These are phyloP conservation scores for Fusarium heterosporum DNA, from an alignment of 2,329 filamentous ascomycete genomes.

Conservation along the genomic window DNA sequence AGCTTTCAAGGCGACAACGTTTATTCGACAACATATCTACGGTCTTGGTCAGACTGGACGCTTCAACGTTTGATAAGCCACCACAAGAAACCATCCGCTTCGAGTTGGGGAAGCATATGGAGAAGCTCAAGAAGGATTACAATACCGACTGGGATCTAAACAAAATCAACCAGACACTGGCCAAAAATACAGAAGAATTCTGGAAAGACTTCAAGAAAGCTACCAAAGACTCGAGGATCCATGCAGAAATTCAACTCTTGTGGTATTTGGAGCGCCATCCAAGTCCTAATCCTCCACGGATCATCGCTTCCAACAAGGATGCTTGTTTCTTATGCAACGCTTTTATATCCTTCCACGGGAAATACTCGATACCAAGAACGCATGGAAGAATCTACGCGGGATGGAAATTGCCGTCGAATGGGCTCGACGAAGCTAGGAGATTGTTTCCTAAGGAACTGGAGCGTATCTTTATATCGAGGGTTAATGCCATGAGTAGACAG, in stretches of 20 bases:
- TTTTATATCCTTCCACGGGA: conserved; percentile 21
- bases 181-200: background rate
- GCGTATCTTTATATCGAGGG: background rate
- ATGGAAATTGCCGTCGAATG: conserved; percentile 25
- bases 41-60: background rate
- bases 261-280: conserved; percentile 27
- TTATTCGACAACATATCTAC: background rate
- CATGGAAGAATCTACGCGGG: conserved; percentile 40
- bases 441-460: conserved; percentile 17
- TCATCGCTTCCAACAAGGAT: conserved; percentile 40
- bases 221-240: conserved; percentile 18
- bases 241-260: conserved; percentile 42
- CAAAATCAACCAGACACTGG: background rate
- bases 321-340: conserved; percentile 40
- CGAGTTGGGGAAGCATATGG: background rate
- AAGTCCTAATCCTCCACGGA: conserved; percentile 16
- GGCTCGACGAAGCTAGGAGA: background rate
- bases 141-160: conserved; percentile 8
- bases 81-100: background rate
- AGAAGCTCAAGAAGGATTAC: background rate
- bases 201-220: background rate
- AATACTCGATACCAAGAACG: conserved; percentile 18
- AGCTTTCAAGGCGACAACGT: conserved; percentile 5
- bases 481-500: background rate
- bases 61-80: background rate